Evolutionary conservation across 805 yeast species (phyloP).

Genomic region (Pichia cephalocereana): DNA sequence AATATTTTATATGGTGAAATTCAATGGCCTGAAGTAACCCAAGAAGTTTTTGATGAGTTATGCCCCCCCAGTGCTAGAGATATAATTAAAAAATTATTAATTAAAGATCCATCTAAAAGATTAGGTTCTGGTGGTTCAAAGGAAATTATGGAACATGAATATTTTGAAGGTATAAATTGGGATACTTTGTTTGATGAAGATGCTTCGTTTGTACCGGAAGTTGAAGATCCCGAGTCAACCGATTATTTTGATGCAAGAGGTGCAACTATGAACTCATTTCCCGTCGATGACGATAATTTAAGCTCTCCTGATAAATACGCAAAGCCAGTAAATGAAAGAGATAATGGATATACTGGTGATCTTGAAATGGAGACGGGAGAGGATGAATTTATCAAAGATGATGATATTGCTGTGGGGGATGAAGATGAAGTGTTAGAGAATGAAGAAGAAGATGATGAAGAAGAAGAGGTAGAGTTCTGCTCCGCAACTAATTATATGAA

Average conservation of each 20-base stretch:
- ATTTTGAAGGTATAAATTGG: constrained; percentile 72
- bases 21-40: constrained; percentile 71
- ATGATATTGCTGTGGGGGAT: constrained; percentile 18
- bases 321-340: not conserved
- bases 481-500: not conserved
- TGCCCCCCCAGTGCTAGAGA: constrained; percentile 67
- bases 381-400: constrained; percentile 18
- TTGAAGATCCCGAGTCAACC: constrained; percentile 76
- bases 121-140: constrained; percentile 72
- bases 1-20: constrained; percentile 68
- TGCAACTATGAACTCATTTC: constrained; percentile 61
- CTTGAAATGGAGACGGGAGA: constrained; percentile 24
- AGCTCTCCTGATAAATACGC: not conserved
- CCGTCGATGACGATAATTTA: constrained; percentile 18
- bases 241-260: constrained; percentile 91
- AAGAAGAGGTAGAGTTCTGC: not conserved
- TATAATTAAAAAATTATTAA: constrained; percentile 54
- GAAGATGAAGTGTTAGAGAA: not conserved
- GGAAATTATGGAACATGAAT: constrained; percentile 74
- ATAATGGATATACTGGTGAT: constrained; percentile 4
- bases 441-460: not conserved
- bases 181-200: constrained; percentile 54
- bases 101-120: constrained; percentile 54
- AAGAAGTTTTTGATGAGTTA: constrained; percentile 40
- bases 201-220: constrained; percentile 75